Conservation (phyloP, 306 rosid genomes). For the Cicer judaicum region DNA sequence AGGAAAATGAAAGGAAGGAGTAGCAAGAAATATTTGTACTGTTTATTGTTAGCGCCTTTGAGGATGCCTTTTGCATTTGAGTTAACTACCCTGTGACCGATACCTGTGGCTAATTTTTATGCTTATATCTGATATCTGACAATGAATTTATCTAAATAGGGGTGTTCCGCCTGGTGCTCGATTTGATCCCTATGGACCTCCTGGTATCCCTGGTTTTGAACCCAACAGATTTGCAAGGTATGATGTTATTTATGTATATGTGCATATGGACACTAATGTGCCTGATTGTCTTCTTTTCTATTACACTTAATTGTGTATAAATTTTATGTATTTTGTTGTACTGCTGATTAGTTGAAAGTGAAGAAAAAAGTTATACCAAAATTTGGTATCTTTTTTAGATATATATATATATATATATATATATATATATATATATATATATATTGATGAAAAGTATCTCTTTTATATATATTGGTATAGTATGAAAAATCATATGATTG, state of each 20-base stretch:
- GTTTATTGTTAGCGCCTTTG: neutral
- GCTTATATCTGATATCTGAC: slow-evolving; percentile 18
- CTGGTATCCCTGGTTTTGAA: slow-evolving; percentile 86
- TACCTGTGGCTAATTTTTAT: neutral
- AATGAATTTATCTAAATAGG: slow-evolving; percentile 51
- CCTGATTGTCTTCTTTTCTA: too few species aligned
- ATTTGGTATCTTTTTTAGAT: too few species aligned
- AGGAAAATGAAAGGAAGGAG: neutral
- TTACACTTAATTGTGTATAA: too few species aligned
- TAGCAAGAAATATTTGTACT: neutral
- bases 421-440: too few species aligned
- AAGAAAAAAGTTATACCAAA: too few species aligned
- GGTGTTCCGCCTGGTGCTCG: slow-evolving; percentile 88
- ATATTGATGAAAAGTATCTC: too few species aligned
- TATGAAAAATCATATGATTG: neutral
- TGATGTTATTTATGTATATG: neutral
- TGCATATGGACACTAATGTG: too few species aligned
- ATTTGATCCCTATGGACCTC: slow-evolving; percentile 89
- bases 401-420: too few species aligned
- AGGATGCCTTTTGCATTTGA: slow-evolving; percentile 16
- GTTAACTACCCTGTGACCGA: neutral
- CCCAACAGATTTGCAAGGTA: slow-evolving; percentile 76
- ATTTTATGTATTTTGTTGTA: too few species aligned
- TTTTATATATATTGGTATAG: too few species aligned
- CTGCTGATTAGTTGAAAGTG: too few species aligned